Conservation (phyloP, 2,329 filamentous ascomycete species). For the Fusarium lyarnte region DNA sequence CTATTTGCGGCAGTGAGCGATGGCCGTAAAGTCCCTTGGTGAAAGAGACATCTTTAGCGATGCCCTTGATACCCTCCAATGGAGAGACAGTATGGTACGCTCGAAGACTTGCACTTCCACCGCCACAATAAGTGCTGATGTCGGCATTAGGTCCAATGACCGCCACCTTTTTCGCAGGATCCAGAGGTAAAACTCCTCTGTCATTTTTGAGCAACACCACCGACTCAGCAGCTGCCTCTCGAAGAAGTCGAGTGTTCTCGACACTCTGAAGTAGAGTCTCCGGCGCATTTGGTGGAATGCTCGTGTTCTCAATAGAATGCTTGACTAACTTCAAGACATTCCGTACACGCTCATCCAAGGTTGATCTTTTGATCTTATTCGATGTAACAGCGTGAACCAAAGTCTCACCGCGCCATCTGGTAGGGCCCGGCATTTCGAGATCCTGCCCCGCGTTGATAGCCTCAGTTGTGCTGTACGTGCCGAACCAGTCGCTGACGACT, state of each 20-base stretch:
- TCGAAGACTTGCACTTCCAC: neutral
- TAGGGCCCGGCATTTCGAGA: neutral
- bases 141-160: neutral
- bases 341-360: neutral
- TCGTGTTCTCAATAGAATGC: neutral
- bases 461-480: neutral
- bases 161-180: neutral
- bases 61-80: neutral
- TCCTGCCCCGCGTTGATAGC: neutral
- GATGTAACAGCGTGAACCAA: neutral
- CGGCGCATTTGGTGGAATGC: neutral
- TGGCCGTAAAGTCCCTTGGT: neutral
- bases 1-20: neutral
- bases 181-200: neutral
- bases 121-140: neutral
- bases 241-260: accelerated
- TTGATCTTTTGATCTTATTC: neutral
- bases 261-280: neutral
- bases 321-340: neutral
- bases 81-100: neutral
- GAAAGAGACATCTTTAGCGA: neutral
- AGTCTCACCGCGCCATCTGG: neutral
- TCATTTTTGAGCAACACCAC: neutral
- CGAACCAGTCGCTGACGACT: neutral
- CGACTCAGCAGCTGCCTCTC: neutral